These are phyloP conservation scores for Boletales sp. DNA, from an alignment of 768 basidiomycete species.

Conservation along the genomic window DNA sequence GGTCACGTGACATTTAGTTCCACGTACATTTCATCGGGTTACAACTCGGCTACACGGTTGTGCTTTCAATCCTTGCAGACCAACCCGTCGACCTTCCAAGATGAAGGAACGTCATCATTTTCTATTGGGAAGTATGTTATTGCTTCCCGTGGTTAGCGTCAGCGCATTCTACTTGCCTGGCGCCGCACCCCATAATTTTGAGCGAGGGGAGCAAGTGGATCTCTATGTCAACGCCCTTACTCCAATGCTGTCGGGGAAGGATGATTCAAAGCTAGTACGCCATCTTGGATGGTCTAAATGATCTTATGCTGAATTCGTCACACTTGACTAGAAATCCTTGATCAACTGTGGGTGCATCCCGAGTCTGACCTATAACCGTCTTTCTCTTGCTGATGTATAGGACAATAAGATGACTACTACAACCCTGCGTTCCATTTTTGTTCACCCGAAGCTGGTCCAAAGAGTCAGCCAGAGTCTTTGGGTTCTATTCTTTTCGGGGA, in stretches of 20 bases:
- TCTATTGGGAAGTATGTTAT: conserved; percentile 15
- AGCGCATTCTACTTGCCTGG: conserved; percentile 90
- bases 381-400: conserved; percentile 3
- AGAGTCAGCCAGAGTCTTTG: conserved; percentile 77
- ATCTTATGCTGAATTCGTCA: conserved; percentile 5
- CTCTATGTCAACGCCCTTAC: conserved; percentile 87
- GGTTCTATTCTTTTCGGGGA: conserved; percentile 97
- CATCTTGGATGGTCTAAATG: neutral
- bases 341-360: conserved; percentile 63
- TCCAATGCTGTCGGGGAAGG: conserved; percentile 68
- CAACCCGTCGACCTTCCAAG: neutral
- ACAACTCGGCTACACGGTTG: neutral
- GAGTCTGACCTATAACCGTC: neutral
- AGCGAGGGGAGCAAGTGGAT: conserved; percentile 66
- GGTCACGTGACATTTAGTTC: conserved; percentile 18
- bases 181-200: conserved; percentile 84
- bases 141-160: conserved; percentile 18
- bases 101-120: conserved; percentile 20
- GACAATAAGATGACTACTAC: conserved; percentile 82
- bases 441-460: conserved; percentile 65
- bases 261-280: conserved; percentile 73
- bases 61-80: neutral
- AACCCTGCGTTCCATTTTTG: conserved; percentile 85
- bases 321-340: conserved; percentile 67
- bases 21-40: conserved; percentile 2